These are phyloP conservation scores for Trebouxia sp. DNA, from an alignment of 139 green algal species.

Conservation along the genomic window DNA sequence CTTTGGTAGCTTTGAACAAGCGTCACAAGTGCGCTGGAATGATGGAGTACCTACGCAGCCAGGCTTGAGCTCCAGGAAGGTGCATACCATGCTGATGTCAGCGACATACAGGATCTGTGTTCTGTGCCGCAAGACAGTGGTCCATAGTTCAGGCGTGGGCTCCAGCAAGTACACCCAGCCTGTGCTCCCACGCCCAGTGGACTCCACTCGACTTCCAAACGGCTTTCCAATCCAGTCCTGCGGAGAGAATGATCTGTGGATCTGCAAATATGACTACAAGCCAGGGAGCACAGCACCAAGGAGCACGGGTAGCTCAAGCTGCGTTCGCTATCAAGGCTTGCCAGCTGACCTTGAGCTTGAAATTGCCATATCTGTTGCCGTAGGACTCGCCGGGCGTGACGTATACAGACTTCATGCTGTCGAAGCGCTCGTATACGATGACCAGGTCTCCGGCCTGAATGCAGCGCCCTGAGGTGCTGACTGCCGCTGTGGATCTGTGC, in stretches of 20 bases:
- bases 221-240: slow-evolving; percentile 83
- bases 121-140: slow-evolving; percentile 52
- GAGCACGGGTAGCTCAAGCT: no score
- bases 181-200: slow-evolving; percentile 26
- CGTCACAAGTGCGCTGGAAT: background rate
- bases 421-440: slow-evolving; percentile 79
- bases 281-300: no score
- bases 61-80: slow-evolving; percentile 81
- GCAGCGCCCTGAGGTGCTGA: background rate
- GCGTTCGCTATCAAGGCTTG: no score
- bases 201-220: slow-evolving; percentile 71
- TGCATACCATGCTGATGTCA: slow-evolving; percentile 82
- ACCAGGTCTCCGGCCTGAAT: slow-evolving; percentile 79
- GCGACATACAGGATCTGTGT: slow-evolving; percentile 87
- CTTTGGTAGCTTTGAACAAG: background rate
- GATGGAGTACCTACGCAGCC: slow-evolving; percentile 52
- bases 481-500: background rate
- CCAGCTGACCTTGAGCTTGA: slow-evolving; percentile 19
- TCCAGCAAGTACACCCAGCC: slow-evolving; percentile 82
- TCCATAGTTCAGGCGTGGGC: slow-evolving; percentile 93
- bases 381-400: background rate
- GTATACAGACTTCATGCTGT: slow-evolving; percentile 54
- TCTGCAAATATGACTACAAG: background rate
- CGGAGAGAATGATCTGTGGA: no score
- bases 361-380: slow-evolving; percentile 25